Base-by-base conservation (phyloP, 179 eudicot species). In the Silene vulgaris region DNA sequence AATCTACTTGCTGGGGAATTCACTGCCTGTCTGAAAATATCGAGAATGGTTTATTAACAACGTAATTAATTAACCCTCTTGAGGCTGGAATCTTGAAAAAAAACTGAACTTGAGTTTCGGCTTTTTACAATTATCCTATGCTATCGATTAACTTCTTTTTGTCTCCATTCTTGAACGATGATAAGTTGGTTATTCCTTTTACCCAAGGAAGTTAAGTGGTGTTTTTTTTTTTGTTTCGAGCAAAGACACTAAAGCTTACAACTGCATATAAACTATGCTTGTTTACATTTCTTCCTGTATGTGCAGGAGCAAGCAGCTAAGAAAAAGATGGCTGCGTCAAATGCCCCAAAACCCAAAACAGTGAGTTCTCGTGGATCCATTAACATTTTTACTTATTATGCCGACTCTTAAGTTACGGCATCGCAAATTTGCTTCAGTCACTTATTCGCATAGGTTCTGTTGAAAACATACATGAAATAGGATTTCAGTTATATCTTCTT, bases 271-370 rank as follows among this genome's bases (percentile, higher is more conserved):
- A 12, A 12, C 57, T 59, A 28, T 71, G 32, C 26, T 54, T 16
- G 56, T 63, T 71, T 28, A 74, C 37, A 75, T 45, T 0, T 45
- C 11, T 77, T 23, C 16, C 12, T 48, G 68, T 78, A 12, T 71
- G 1, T 60, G 50, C 77, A 84, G 87, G 87, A 84, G 13, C 87
- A 79, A 80, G 82, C 79, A 74, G 74, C 74, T n/a, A 75, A 74
- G 57, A 82, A 71, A 79, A 40, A 7, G 52, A 77, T 80, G 21
- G 80, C 80, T 52, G 75, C 81, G 60, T 75, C 65, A 3, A 75
- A 74, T 48, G 81, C 43, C 43, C 23, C 76, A 35, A 72, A 78
- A 32, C 79, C 80, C 26, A 66, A 67, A 73, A 78, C 3, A 72
- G 84, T 82, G 16, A 66, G 77, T 65, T 78, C 48, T 71, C 14